These are phyloP conservation scores for Populus ilicifolia DNA, from an alignment of 345 rosid species.

Conservation along the genomic window DNA sequence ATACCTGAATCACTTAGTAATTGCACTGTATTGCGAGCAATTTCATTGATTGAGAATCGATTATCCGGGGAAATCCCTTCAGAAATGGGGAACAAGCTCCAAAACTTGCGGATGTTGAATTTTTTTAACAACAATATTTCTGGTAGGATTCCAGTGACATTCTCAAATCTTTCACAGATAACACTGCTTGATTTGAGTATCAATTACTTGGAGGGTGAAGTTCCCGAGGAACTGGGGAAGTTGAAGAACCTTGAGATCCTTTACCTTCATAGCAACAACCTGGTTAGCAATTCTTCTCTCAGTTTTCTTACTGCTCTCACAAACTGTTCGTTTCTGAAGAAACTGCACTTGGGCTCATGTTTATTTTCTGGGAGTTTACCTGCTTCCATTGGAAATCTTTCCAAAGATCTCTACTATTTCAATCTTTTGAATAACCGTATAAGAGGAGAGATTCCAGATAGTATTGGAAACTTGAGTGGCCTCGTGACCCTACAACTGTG, in stretches of 20 bases:
- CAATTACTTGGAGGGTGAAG: constrained; percentile 10
- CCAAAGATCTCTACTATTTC: constrained; percentile 13
- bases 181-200: constrained; percentile 12
- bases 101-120: constrained; percentile 8
- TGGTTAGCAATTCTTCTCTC: constrained; percentile 8
- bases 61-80: background rate
- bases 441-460: constrained; percentile 1
- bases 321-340: constrained; percentile 7
- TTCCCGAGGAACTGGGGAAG: constrained; percentile 10
- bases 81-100: constrained; percentile 14
- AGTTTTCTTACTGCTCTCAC: constrained; percentile 13
- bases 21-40: background rate
- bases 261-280: constrained; percentile 10
- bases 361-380: constrained; percentile 7
- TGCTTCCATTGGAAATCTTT: constrained; percentile 10
- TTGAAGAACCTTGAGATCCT: constrained; percentile 15
- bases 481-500: constrained; percentile 5
- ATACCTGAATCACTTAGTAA: constrained; percentile 11
- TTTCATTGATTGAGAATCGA: background rate
- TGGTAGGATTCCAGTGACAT: constrained; percentile 11
- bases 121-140: background rate
- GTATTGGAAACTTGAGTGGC: constrained; percentile 17
- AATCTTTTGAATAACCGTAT: constrained; percentile 9
- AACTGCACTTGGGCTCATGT: constrained; percentile 15
- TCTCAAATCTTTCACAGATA: constrained; percentile 12